phyloP scores from a whole-genome alignment of 805 yeast genomes.

The Saccharomyces eubayanus region DNA sequence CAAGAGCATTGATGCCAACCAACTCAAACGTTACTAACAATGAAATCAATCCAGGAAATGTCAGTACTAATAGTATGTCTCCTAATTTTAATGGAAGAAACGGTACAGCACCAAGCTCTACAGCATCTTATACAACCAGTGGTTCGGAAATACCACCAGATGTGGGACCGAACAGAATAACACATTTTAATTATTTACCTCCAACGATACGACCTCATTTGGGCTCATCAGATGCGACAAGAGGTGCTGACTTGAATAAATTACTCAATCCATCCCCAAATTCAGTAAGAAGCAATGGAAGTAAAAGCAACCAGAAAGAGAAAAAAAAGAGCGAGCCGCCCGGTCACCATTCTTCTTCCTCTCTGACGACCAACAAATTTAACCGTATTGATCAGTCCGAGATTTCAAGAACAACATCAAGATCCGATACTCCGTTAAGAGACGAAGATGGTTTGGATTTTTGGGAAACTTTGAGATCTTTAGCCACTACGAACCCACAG shows the following conservation, averaged over 20 bases:
- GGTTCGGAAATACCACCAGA: slow-evolving; percentile 31
- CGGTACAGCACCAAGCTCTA: slow-evolving; percentile 10
- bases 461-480: slow-evolving; percentile 59
- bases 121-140: slow-evolving; percentile 17
- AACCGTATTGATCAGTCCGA: slow-evolving; percentile 4
- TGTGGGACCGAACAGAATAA: slow-evolving; percentile 47
- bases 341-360: slow-evolving; percentile 1
- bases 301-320: slow-evolving; percentile 8
- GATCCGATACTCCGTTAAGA: neutral
- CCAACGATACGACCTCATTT: slow-evolving; percentile 67
- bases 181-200: slow-evolving; percentile 69
- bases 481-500: slow-evolving; percentile 34
- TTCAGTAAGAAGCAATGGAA: neutral
- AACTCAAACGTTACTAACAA: neutral
- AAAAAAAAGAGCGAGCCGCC: slow-evolving; percentile 8
- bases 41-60: neutral
- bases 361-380: neutral
- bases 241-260: slow-evolving; percentile 38
- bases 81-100: neutral
- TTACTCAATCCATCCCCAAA: slow-evolving; percentile 34
- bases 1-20: neutral
- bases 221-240: slow-evolving; percentile 47
- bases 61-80: neutral
- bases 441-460: slow-evolving; percentile 59
- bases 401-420: slow-evolving; percentile 4